Conservation (phyloP, 2,329 filamentous ascomycete species). For the Trichoderma sp. region DNA sequence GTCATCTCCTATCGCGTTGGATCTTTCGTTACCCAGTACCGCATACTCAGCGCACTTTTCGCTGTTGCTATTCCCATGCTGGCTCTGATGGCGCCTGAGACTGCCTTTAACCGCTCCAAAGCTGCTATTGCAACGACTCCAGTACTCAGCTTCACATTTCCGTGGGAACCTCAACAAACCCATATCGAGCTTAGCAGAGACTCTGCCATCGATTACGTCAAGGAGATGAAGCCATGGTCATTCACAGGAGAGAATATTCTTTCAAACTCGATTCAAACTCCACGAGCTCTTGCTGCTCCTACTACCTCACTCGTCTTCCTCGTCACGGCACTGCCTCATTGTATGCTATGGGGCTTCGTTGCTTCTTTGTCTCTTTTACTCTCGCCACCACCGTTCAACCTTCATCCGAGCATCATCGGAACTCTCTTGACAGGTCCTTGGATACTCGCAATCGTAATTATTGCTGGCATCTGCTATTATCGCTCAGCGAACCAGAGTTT, state of each 20-base stretch:
- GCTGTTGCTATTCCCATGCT: conserved; percentile 46
- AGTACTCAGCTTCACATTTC: conserved; percentile 17
- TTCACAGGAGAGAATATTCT: conserved; percentile 35
- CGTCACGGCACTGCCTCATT: conserved; percentile 44
- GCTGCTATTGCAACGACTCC: conserved; percentile 22
- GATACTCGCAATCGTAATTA: conserved; percentile 37
- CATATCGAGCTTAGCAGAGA: conserved; percentile 32
- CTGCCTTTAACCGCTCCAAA: conserved; percentile 45
- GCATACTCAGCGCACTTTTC: conserved; percentile 50
- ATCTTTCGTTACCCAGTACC: conserved; percentile 49
- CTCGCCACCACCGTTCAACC: conserved; percentile 41
- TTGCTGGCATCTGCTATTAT: conserved; percentile 35
- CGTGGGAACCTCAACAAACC: conserved; percentile 27
- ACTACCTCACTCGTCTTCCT: conserved; percentile 47
- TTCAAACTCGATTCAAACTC: conserved; percentile 41
- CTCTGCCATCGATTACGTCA: conserved; percentile 37
- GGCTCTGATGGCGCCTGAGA: conserved; percentile 50
- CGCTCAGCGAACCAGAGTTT: conserved; percentile 33
- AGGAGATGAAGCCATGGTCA: conserved; percentile 38
- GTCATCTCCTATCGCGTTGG: conserved; percentile 40
- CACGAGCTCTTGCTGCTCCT: conserved; percentile 49
- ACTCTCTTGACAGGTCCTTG: conserved; percentile 45
- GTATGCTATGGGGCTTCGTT: conserved; percentile 47
- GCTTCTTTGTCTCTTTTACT: conserved; percentile 48
- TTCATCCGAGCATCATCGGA: conserved; percentile 41